Evolutionary conservation across 164 flowering plant genomes (phyloP).

Genomic region (Sedum album): DNA sequence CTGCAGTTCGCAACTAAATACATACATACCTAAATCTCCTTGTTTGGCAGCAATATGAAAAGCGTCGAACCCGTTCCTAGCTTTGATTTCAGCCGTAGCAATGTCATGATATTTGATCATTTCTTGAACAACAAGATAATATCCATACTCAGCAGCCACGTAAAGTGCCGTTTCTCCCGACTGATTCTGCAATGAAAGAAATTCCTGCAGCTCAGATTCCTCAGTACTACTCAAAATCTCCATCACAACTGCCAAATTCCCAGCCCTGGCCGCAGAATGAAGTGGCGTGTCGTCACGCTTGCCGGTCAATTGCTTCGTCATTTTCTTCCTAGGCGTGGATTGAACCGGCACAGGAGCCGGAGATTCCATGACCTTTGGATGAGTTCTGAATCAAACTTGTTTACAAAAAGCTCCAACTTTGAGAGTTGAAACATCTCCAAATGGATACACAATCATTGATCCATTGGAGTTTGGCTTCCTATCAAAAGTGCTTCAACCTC

Average conservation of each 20-base stretch:
- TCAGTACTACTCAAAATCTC: conserved; percentile 31
- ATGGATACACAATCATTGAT: neutral
- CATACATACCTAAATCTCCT: conserved; percentile 67
- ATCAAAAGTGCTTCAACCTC: conserved; percentile 15
- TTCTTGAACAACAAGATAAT: conserved; percentile 60
- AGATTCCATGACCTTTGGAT: conserved; percentile 29
- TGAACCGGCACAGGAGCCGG: conserved; percentile 10
- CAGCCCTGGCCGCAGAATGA: conserved; percentile 68
- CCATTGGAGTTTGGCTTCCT: neutral
- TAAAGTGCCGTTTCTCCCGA: conserved; percentile 82
- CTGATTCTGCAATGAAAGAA: conserved; percentile 61
- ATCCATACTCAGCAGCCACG: conserved; percentile 82
- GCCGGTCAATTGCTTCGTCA: conserved; percentile 72
- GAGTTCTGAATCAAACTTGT: too few relatives aligned
- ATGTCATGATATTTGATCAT: conserved; percentile 68
- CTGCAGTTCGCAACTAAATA: too few relatives aligned
- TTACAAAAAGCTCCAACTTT: conserved; percentile 1
- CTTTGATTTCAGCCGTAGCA: conserved; percentile 64
- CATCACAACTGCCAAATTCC: conserved; percentile 34
- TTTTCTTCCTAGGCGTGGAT: conserved; percentile 38
- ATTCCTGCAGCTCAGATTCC: conserved; percentile 43
- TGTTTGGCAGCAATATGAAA: conserved; percentile 94
- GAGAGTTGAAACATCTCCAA: neutral
- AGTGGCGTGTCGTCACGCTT: conserved; percentile 69
- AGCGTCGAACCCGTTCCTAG: conserved; percentile 87